Evolutionary conservation across 73 alveolate genomes (phyloP).

Genomic region (Tetrahymena malaccensis): DNA sequence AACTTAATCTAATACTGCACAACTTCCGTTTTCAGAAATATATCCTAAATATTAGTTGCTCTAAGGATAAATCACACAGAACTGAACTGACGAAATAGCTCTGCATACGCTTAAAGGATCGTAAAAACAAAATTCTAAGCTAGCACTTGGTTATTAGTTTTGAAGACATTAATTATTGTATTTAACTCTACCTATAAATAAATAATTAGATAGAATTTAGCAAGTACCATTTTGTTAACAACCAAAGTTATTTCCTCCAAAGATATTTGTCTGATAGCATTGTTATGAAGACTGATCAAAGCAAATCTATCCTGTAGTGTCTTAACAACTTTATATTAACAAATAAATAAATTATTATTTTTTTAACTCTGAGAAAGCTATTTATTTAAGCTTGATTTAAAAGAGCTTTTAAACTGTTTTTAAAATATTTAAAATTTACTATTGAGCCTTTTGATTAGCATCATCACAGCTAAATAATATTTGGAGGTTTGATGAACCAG

Average conservation of each 20-base stretch:
- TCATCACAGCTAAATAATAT: too few species aligned
- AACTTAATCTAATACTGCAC: neutral
- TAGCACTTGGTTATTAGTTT: neutral
- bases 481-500: too few species aligned
- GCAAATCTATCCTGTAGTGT: neutral
- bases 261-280: neutral
- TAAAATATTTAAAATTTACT: too few species aligned
- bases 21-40: neutral
- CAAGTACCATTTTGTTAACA: neutral
- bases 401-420: too few species aligned
- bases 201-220: neutral
- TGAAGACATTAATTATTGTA: neutral
- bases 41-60: neutral
- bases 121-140: neutral
- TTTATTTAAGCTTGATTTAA: too few species aligned
- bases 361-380: too few species aligned
- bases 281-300: neutral
- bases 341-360: too few species aligned
- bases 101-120: neutral
- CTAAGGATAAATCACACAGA: neutral
- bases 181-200: neutral
- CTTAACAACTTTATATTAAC: neutral
- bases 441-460: too few species aligned
- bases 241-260: neutral
- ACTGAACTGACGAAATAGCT: neutral